Evolutionary conservation across 1,284 basidiomycete species (phyloP), one percentile per base, ranked within the genome.

Genomic region (Cryptococcus sp.): DNA sequence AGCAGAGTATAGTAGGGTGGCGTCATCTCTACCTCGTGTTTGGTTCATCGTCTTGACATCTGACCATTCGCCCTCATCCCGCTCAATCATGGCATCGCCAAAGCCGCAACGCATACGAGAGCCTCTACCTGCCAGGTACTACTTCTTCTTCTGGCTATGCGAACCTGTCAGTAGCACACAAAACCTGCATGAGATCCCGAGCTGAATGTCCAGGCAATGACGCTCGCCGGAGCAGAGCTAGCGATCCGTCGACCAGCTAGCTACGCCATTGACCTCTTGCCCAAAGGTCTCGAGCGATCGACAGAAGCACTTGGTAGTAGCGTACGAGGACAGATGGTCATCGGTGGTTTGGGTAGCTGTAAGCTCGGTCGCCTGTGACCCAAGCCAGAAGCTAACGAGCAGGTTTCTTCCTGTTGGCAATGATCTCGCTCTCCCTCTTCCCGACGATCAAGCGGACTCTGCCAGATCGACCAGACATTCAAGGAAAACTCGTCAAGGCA

Each of bases 361-460:
- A 40, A 45, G 69, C 65, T n/a, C n/a, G n/a, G 1, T 4, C 34
- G 33, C n/a, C 18, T 21, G 19, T 25, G 26, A n/a, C 26, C 16
- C 7, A 25, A 9, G 19, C 16, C 14, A 6, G 11, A 28, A 43
- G 23, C 34, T 40, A 11, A 38, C n/a, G 11, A 7, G 0, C 48
- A 74, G 73, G 72, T 53, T 75, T 73, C 59, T 56, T 73, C 45
- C 60, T 75, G 6, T 54, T 75, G 12, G 71, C 72, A 0, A 50
- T 75, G 47, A 55, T 74, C 14, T 71, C 68, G 0, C 52, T 68
- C n/a, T 63, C 64, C 11, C 51, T 73, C 18, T 56, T 74, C 24
- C 66, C 65, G 2, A 48, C 63, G 2, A 57, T 73, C 52, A 60
- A 54, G 38, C 56, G 56, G 50, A 62, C 24, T 48, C 67, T 18